phyloP scores from a whole-genome alignment of 1,284 basidiomycete species.

The Marasmius tenuissimus region DNA sequence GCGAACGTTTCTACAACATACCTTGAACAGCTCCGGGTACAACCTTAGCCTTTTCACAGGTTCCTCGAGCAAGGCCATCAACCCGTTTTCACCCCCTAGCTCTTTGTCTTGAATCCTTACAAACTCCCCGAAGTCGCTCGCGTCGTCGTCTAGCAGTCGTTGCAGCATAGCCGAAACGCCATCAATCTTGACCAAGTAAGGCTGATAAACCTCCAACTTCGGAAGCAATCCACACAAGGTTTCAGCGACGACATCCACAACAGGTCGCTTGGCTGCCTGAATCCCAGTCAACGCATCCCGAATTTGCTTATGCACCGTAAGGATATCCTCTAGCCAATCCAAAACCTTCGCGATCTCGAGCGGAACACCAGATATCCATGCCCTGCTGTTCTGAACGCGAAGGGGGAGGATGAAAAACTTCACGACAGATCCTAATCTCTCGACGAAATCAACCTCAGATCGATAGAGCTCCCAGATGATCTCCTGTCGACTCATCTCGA shows the following conservation, averaged over 20 bases:
- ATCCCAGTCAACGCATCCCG: conserved; percentile 48
- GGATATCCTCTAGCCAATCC: conserved; percentile 85
- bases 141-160: conserved; percentile 48
- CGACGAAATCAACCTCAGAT: conserved; percentile 70
- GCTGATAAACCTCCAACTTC: conserved; percentile 78
- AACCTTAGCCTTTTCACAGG: conserved; percentile 73
- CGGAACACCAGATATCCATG: conserved; percentile 82
- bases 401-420: conserved; percentile 75
- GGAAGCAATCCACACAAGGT: conserved; percentile 60
- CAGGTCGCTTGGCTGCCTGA: conserved; percentile 42
- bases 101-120: conserved; percentile 69
- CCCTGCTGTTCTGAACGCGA: conserved; percentile 60
- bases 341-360: conserved; percentile 66
- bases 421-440: conserved; percentile 62
- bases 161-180: conserved; percentile 57
- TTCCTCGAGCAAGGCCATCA: conserved; percentile 71
- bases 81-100: conserved; percentile 50
- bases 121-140: conserved; percentile 82
- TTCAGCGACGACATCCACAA: conserved; percentile 56
- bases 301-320: conserved; percentile 71
- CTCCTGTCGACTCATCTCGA: conserved; percentile 66
- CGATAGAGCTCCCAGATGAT: conserved; percentile 67
- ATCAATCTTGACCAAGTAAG: conserved; percentile 77
- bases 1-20: conserved; percentile 37
- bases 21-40: conserved; percentile 76